Base-by-base conservation (phyloP, 2,329 filamentous ascomycete species). In the Pochonia chlamydosporia region DNA sequence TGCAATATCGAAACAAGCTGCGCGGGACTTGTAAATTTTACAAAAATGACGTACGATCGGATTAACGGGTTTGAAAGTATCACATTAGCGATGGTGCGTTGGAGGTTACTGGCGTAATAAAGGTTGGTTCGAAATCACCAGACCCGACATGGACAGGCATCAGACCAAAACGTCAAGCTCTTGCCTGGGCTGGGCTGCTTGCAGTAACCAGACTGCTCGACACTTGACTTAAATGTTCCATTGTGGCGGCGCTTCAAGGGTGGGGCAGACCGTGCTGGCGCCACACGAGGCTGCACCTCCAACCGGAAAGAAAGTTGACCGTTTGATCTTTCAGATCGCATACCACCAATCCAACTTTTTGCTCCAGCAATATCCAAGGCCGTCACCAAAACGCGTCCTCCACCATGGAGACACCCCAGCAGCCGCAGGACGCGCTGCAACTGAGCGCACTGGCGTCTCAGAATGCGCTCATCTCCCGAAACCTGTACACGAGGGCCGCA, bases 371-470 rank as follows among this genome's bases (percentile, higher is more conserved):
- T 28, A 50, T 49, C 26, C 14, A 41, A 14, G n/a, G 13, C 11
- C n/a, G 21, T 16, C 35, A 6, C 31, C 21, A 20, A 26, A 20
- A 13, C 21, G 25, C 21, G 2, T 23, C 31, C 10, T 36, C 31
- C 44, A 47, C 44, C 43, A 69, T 69, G 66, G 66, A 66, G 60
- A 62, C 57, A 7, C 56, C 58, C 41, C 55, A 64, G 50, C 42
- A 53, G 5, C 56, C 61, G 8, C 62, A 63, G 37, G 59, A 68
- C 49, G 59, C 58, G 55, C 57, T 62, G 31, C 62, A 59, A 21
- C 64, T 69, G 39, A 57, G 60, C 53, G 56, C 56, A 11, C 62
- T 70, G 43, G 64, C 60, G 10, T 54, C 60, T 18, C 60, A 64
- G 26, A 70, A 70, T 54, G 62, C 66, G 8, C 54, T 59, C 7